Evolutionary conservation across 2,329 filamentous ascomycete species (phyloP).

Genomic region (Arthrobotrys conoides): DNA sequence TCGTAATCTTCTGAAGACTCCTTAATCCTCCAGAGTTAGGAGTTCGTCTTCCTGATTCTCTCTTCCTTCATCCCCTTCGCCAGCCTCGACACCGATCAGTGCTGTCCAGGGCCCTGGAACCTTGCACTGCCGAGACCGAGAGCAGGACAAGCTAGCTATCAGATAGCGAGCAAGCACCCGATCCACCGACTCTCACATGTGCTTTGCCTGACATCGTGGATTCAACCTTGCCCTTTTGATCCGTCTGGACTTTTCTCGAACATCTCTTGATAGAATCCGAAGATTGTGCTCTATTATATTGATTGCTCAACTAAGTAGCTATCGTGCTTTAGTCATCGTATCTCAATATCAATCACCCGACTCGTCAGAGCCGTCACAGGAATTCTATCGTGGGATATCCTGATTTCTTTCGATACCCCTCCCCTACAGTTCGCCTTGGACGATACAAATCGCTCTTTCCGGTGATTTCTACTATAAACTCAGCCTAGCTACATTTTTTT

Average conservation of each 20-base stretch:
- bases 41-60: conserved; percentile 8
- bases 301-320: neutral
- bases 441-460: conserved; percentile 32
- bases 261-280: neutral
- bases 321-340: neutral
- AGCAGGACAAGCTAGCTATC: conserved; percentile 11
- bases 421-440: neutral
- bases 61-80: neutral
- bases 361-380: neutral
- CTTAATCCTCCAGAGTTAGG: conserved; percentile 4
- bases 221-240: conserved; percentile 14
- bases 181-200: conserved; percentile 47
- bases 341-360: conserved; percentile 38
- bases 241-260: neutral
- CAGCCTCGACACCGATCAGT: conserved; percentile 1
- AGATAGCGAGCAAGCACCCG: neutral
- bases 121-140: conserved; percentile 41
- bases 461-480: conserved; percentile 1
- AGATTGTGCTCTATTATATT: conserved; percentile 1
- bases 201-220: conserved; percentile 32
- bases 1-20: conserved; percentile 1
- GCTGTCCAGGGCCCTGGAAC: conserved; percentile 22
- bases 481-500: neutral
- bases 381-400: conserved; percentile 10
- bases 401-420: conserved; percentile 5